Percentiles rank a stretch among this genome's conserved stretches.
These are phyloP conservation scores for Smittium culicis DNA, from an alignment of 371 early-diverging fungal genomes.

Conservation along the genomic window DNA sequence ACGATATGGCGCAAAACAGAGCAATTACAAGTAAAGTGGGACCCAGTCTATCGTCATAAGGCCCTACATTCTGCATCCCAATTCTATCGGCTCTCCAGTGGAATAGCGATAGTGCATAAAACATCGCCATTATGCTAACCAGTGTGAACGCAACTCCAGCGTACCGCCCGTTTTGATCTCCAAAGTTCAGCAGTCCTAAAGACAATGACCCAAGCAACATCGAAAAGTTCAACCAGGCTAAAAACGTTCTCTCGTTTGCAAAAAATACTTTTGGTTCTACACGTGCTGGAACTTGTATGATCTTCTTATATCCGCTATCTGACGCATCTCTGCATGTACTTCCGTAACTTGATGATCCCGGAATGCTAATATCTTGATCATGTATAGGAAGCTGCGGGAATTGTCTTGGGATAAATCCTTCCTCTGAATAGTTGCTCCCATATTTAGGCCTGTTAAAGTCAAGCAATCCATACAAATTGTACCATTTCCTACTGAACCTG, in stretches of 20 bases:
- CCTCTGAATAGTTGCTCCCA: constrained; percentile 20
- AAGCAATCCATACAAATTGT: constrained; percentile 9
- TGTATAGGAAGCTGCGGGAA: constrained; percentile 14
- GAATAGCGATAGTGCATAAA: constrained; percentile 85
- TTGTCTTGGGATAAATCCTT: constrained; percentile 22
- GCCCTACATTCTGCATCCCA: constrained; percentile 51
- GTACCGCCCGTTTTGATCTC: constrained; percentile 56
- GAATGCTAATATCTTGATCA: constrained; percentile 11
- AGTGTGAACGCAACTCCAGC: constrained; percentile 68
- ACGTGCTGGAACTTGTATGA: constrained; percentile 66
- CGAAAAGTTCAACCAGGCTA: constrained; percentile 76
- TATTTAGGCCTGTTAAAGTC: neutral
- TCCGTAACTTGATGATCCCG: neutral
- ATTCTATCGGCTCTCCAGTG: constrained; percentile 83
- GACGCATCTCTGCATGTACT: neutral
- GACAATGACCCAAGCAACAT: constrained; percentile 60
- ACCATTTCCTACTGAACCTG: constrained; percentile 7
- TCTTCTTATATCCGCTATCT: constrained; percentile 33
- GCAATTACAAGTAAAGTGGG: constrained; percentile 78
- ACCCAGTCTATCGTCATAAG: constrained; percentile 58
- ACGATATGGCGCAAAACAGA: constrained; percentile 69
- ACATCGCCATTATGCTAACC: constrained; percentile 62
- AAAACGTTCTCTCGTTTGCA: constrained; percentile 98
- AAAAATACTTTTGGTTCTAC: constrained; percentile 99
- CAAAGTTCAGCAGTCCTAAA: constrained; percentile 71